A percentile compares a stretch with the other conserved stretches of the same genome.
phyloP scores from a whole-genome alignment of 2,329 filamentous ascomycete species.

The Claviceps spartinae region DNA sequence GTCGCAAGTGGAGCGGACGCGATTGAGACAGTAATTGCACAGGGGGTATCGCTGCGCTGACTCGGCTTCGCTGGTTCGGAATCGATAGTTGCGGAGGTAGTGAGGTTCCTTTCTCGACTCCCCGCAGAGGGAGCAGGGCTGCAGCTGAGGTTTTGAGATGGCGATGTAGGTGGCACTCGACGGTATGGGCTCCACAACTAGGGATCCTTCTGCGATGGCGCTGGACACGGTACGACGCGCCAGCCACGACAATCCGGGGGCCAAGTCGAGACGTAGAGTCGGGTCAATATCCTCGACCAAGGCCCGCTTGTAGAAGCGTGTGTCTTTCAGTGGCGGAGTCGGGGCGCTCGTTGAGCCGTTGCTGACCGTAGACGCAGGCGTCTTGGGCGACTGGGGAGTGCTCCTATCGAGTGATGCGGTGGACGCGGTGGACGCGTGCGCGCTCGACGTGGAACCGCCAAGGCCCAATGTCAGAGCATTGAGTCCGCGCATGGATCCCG shows the following conservation, averaged over 20 bases:
- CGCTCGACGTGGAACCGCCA: constrained; percentile 32
- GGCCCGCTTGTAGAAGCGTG: constrained; percentile 84
- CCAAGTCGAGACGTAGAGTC: constrained; percentile 75
- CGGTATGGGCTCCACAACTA: constrained; percentile 82
- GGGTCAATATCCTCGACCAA: constrained; percentile 88
- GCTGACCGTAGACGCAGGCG: constrained; percentile 39
- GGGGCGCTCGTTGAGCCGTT: constrained; percentile 24
- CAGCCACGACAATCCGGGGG: constrained; percentile 87
- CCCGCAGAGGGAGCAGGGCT: constrained; percentile 77
- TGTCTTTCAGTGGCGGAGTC: constrained; percentile 64
- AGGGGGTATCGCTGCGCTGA: constrained; percentile 80
- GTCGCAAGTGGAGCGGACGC: constrained; percentile 79
- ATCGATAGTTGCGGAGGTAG: constrained; percentile 71
- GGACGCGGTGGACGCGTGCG: constrained; percentile 43
- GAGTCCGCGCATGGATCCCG: constrained; percentile 48
- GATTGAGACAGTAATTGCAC: constrained; percentile 73
- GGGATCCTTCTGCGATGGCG: constrained; percentile 68
- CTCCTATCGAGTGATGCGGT: constrained; percentile 43
- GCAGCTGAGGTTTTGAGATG: constrained; percentile 39
- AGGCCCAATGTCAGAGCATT: constrained; percentile 30
- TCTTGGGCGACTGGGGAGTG: constrained; percentile 45
- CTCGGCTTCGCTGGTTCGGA: constrained; percentile 76
- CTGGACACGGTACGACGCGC: constrained; percentile 73
- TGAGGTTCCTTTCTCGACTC: constrained; percentile 59
- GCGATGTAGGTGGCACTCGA: constrained; percentile 36